Conservation (phyloP, 1,284 basidiomycete species). For the Irpex rosettiformis region DNA sequence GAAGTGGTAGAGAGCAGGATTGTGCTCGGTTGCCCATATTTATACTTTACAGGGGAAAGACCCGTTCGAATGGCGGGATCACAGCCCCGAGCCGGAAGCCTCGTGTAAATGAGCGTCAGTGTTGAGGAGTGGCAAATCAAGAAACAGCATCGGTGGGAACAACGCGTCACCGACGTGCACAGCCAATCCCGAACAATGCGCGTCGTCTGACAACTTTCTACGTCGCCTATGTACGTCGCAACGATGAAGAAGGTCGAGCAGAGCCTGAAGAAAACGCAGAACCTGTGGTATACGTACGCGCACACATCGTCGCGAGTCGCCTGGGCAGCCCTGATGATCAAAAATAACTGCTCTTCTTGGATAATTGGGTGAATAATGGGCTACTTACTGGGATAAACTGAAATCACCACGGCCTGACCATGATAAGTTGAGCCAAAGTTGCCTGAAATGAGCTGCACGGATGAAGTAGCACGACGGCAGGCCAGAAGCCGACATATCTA, state of each 20-base stretch:
- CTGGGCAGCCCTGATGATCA: neutral
- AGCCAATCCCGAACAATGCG: neutral
- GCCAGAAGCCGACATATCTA: neutral
- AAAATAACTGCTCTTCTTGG: neutral
- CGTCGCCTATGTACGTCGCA: neutral
- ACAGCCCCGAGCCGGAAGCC: neutral
- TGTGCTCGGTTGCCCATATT: neutral
- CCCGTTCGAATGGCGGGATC: neutral
- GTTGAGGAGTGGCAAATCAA: neutral
- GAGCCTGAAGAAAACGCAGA: neutral
- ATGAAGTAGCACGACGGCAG: neutral
- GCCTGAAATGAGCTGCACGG: neutral
- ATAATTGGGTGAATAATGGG: neutral
- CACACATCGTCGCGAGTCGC: neutral
- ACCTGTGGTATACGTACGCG: neutral
- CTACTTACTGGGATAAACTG: neutral
- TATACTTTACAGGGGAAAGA: neutral
- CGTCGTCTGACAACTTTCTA: neutral
- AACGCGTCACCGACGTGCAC: constrained; percentile 1
- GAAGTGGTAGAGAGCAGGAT: neutral
- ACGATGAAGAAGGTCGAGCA: neutral
- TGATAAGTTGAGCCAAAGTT: neutral
- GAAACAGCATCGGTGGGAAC: neutral
- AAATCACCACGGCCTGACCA: neutral
- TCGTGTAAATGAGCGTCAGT: constrained; percentile 1